Conservation (phyloP, 352 stramenopile species). For the Phytophthora kernoviae region DNA sequence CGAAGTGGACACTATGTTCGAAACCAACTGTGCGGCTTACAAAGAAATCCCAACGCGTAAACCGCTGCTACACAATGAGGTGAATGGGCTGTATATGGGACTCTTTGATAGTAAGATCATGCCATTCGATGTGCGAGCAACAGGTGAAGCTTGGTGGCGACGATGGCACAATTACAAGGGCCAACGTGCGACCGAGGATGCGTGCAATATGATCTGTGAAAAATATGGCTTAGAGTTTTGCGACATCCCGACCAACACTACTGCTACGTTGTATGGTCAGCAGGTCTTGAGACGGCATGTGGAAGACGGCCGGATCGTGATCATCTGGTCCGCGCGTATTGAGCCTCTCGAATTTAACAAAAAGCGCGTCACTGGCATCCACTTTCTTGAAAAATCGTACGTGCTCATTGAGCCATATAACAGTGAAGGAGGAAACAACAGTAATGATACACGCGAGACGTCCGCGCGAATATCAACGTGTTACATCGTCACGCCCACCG, state of each 20-base stretch:
- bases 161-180: conserved; percentile 33
- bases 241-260: conserved; percentile 44
- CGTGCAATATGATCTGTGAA: conserved; percentile 54
- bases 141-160: conserved; percentile 43
- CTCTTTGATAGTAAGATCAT: conserved; percentile 37
- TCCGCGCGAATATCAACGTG: conserved; percentile 56
- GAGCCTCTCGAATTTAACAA: conserved; percentile 57
- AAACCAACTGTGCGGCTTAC: conserved; percentile 17
- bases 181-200: conserved; percentile 17
- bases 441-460: conserved; percentile 17
- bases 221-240: conserved; percentile 57
- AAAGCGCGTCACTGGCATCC: conserved; percentile 40
- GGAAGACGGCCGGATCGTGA: conserved; percentile 56
- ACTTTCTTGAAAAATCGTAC: conserved; percentile 59
- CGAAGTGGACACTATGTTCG: conserved; percentile 39
- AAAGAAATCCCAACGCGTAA: conserved; percentile 28
- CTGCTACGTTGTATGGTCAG: conserved; percentile 51
- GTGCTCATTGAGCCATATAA: conserved; percentile 51
- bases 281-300: conserved; percentile 62
- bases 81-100: conserved; percentile 43
- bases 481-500: conserved; percentile 54
- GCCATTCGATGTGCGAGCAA: conserved; percentile 36
- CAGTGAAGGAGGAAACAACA: conserved; percentile 7
- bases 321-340: conserved; percentile 60
- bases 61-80: conserved; percentile 34